phyloP scores from a whole-genome alignment of 352 stramenopile species.

The Phytophthora pluvialis region DNA sequence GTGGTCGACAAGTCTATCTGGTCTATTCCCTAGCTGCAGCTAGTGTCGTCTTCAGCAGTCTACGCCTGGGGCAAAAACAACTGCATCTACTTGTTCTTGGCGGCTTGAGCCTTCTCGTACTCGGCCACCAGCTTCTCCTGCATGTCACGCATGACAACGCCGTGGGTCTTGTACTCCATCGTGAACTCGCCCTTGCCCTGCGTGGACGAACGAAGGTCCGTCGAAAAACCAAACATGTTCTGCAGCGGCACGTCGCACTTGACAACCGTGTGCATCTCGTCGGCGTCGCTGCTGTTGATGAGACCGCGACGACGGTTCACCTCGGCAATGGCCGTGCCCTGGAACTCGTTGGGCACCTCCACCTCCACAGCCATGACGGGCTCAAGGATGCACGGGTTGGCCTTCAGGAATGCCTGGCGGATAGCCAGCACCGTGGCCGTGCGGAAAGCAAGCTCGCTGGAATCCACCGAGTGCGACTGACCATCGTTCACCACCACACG shows the following conservation, averaged over 20 bases:
- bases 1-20: conserved; percentile 21
- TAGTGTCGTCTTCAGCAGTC: conserved; percentile 8
- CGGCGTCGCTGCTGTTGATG: conserved; percentile 96
- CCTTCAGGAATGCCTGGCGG: conserved; percentile 93
- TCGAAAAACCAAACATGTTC: conserved; percentile 99
- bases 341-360: conserved; percentile 95
- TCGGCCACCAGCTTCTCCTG: conserved; percentile 96
- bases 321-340: conserved; percentile 94
- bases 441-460: conserved; percentile 98
- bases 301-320: conserved; percentile 95
- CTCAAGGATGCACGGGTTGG: conserved; percentile 94
- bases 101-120: conserved; percentile 89
- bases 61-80: conserved; percentile 10
- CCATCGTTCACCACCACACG: conserved; percentile 92
- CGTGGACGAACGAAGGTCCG: conserved; percentile 94
- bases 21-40: conserved; percentile 29
- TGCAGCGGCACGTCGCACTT: conserved; percentile 96
- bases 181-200: conserved; percentile 99
- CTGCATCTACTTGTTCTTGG: conserved; percentile 76
- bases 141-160: conserved; percentile 91
- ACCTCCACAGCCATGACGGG: conserved; percentile 97
- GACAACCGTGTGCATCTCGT: conserved; percentile 93
- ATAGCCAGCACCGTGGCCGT: conserved; percentile 96
- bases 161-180: conserved; percentile 99
- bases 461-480: conserved; percentile 97